These are phyloP conservation scores for Fusarium praegraminearum DNA, from an alignment of 2,329 filamentous ascomycete species.

Conservation along the genomic window DNA sequence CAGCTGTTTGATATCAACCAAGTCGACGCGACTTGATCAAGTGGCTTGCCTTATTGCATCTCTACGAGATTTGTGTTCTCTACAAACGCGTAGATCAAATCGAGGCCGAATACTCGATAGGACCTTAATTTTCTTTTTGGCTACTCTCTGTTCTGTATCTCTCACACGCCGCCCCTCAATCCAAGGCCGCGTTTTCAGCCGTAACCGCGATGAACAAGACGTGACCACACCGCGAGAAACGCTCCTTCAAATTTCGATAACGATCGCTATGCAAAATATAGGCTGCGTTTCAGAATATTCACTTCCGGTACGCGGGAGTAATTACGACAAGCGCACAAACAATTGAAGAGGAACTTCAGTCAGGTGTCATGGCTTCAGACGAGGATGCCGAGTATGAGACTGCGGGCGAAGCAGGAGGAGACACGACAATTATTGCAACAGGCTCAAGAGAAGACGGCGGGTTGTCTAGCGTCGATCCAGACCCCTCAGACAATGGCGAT, in stretches of 20 bases:
- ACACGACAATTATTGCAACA: conserved; percentile 43
- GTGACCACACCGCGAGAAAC: conserved; percentile 39
- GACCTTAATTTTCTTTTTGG: not conserved
- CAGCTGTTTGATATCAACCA: conserved; percentile 41
- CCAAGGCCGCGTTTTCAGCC: conserved; percentile 40
- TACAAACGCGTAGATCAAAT: conserved; percentile 26
- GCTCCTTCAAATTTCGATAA: conserved; percentile 38
- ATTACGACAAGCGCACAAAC: conserved; percentile 65
- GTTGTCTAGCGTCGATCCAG: conserved; percentile 3
- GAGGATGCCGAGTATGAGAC: conserved; percentile 61
- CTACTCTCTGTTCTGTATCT: conserved; percentile 5
- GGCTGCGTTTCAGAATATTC: conserved; percentile 23
- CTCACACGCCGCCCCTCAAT: conserved; percentile 20
- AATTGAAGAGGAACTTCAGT: conserved; percentile 69
- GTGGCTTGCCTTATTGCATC: conserved; percentile 28
- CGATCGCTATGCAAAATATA: conserved; percentile 51
- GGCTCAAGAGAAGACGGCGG: conserved; percentile 8
- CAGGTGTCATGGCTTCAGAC: conserved; percentile 65
- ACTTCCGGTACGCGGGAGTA: conserved; percentile 46
- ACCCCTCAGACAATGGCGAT: conserved; percentile 48
- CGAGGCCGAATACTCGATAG: not conserved
- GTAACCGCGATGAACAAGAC: conserved; percentile 43
- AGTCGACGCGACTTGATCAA: conserved; percentile 44
- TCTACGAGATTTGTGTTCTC: conserved; percentile 8
- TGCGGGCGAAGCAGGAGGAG: conserved; percentile 51